A percentile compares a stretch with the other conserved stretches of the same genome.
phyloP scores from a whole-genome alignment of 169 alveolate genomes.

The Eimeria necatrix region DNA sequence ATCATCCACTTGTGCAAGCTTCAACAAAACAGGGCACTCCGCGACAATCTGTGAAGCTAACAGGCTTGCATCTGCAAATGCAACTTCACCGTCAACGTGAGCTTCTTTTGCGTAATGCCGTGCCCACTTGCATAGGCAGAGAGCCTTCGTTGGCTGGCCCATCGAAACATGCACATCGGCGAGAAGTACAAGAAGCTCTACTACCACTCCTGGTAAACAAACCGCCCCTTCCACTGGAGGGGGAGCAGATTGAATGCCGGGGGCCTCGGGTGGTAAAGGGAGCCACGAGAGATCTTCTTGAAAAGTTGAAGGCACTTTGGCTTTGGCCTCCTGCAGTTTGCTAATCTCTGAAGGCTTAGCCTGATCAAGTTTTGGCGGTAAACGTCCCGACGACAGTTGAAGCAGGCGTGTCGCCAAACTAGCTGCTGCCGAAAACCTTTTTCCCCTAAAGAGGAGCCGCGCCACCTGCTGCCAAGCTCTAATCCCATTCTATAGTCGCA shows the following conservation, averaged over 20 bases:
- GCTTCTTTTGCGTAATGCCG: conserved; percentile 54
- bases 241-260: not conserved
- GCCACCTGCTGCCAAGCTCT: conserved; percentile 48
- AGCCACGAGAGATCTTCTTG: not conserved
- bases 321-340: not conserved
- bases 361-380: not conserved
- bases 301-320: not conserved
- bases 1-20: not conserved
- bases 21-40: conserved; percentile 57
- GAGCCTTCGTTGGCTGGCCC: conserved; percentile 58
- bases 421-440: conserved; percentile 7
- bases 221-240: not conserved
- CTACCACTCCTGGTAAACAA: conserved; percentile 19
- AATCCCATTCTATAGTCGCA: conserved; percentile 15
- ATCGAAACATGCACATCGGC: conserved; percentile 14
- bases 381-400: conserved; percentile 16
- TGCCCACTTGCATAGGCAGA: conserved; percentile 38
- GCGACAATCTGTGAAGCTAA: not conserved
- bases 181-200: conserved; percentile 30
- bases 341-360: not conserved
- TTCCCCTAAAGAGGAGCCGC: conserved; percentile 5
- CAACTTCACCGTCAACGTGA: not conserved
- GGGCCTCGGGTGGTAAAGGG: conserved; percentile 40
- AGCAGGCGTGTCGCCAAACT: not conserved
- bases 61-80: conserved; percentile 39